Evolutionary conservation across 2,329 filamentous ascomycete species (phyloP), one percentile per base, ranked within the genome.

Genomic region (Penicillium sp.): DNA sequence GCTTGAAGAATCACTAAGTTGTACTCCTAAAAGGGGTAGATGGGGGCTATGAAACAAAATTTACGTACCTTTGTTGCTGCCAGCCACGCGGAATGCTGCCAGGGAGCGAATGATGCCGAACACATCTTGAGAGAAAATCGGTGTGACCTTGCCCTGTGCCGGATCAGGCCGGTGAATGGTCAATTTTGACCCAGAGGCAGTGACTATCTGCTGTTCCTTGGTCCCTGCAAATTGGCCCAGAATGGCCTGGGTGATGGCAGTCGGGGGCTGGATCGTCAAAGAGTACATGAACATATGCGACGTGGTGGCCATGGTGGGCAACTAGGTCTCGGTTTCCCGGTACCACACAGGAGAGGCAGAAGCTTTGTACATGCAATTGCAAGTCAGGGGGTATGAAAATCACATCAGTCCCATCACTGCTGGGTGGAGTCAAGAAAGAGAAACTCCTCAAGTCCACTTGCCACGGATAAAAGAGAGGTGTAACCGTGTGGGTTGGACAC

Each of bases 271-370:
- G 69, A 99, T 87, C 65, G 94, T 97, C 79, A 99, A 82, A 69
- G 91, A 94, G 79, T 99, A 99, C 79, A 99, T 87, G 75, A 97
- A 97, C 91, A 97, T 96, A 74, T 93, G 93, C 63, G 92, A 97
- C 58, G 93, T 97, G 73, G 92, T 96, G 79, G 94, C 93, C 94
- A 97, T 97, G 72, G 56, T 80, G 77, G 73, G 70, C 67, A 61
- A 57, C 32, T 57, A 55, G 63, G 55, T 64, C 56, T 53, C 46
- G 61, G 60, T 62, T 56, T 47, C 47, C 54, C 47, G 38, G 58
- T 56, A 48, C 57, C 54, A 32, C 47, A 34, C 14, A 55, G 55
- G 50, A 56, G 35, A 50, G 45, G 55, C 38, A 48, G 43, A 44
- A 30, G 45, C 27, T 35, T 56, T 48, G 59, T 67, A 53, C 54